Conservation (phyloP, 257 asterid species). For the Fraxinus cuspidata region DNA sequence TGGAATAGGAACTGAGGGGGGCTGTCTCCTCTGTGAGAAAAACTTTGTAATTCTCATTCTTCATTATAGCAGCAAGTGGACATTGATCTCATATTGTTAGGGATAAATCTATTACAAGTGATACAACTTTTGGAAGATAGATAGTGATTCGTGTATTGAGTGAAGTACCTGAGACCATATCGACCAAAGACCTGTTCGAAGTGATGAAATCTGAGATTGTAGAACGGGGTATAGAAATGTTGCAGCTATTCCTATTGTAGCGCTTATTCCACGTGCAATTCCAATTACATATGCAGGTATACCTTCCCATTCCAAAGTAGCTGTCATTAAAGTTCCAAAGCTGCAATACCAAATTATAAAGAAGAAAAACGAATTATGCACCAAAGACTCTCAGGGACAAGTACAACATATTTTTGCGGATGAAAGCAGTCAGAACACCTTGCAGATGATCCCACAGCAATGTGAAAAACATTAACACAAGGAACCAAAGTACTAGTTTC, state of each 20-base stretch:
- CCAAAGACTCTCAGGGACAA: neutral
- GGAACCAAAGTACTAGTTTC: neutral
- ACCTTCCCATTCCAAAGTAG: constrained; percentile 87
- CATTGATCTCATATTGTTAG: neutral
- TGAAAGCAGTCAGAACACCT: neutral
- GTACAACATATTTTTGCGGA: neutral
- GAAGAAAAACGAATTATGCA: neutral
- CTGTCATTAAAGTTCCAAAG: constrained; percentile 95
- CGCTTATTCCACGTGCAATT: constrained; percentile 80
- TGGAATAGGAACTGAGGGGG: too few relatives aligned
- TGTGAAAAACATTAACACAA: neutral
- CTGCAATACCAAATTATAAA: constrained; percentile 38
- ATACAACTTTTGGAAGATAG: neutral
- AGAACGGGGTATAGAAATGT: constrained; percentile 73
- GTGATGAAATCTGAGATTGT: constrained; percentile 60
- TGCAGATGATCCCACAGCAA: neutral
- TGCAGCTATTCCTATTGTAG: constrained; percentile 76
- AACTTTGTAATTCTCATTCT: neutral
- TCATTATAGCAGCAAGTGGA: neutral
- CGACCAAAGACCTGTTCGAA: constrained; percentile 87
- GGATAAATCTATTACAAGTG: neutral
- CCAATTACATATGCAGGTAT: constrained; percentile 83
- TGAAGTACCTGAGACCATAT: constrained; percentile 83
- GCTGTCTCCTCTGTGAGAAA: too few relatives aligned
- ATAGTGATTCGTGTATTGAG: neutral